A percentile compares a stretch with the other conserved stretches of the same genome.
Conservation (phyloP, 1,139 yeast species). For the Pichia sp. region DNA sequence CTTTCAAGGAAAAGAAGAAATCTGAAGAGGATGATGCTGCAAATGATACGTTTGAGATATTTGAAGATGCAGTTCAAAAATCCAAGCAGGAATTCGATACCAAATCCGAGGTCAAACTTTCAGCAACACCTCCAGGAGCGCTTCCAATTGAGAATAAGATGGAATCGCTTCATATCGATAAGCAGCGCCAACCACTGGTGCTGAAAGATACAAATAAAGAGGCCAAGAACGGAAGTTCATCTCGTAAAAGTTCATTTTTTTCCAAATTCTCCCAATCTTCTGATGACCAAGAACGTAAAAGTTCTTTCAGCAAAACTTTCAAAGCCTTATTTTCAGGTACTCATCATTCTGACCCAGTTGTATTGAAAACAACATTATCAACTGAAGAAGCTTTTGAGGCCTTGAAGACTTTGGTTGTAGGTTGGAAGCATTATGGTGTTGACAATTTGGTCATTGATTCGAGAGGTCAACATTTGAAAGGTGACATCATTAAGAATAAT, state of each 20-base stretch:
- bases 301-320: slow-evolving; percentile 21
- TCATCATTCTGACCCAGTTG: slow-evolving; percentile 16
- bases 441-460: slow-evolving; percentile 44
- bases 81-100: slow-evolving; percentile 13
- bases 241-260: slow-evolving; percentile 42
- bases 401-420: slow-evolving; percentile 48
- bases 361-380: slow-evolving; percentile 36
- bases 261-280: slow-evolving; percentile 44
- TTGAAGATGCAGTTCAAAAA: slow-evolving; percentile 13
- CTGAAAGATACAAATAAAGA: slow-evolving; percentile 8
- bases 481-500: slow-evolving; percentile 53
- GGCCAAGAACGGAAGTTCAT: slow-evolving; percentile 1
- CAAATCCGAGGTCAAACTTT: neutral
- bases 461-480: slow-evolving; percentile 40
- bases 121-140: neutral
- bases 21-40: slow-evolving; percentile 13
- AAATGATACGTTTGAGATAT: slow-evolving; percentile 18
- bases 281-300: slow-evolving; percentile 17
- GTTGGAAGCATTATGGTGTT: slow-evolving; percentile 69
- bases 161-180: slow-evolving; percentile 9
- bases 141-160: neutral
- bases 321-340: slow-evolving; percentile 27
- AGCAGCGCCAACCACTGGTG: slow-evolving; percentile 24
- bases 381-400: slow-evolving; percentile 58
- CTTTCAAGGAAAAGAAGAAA: slow-evolving; percentile 18